Conservation (phyloP, 2,329 filamentous ascomycete genomes). For the Ceratocystis smalleyi region DNA sequence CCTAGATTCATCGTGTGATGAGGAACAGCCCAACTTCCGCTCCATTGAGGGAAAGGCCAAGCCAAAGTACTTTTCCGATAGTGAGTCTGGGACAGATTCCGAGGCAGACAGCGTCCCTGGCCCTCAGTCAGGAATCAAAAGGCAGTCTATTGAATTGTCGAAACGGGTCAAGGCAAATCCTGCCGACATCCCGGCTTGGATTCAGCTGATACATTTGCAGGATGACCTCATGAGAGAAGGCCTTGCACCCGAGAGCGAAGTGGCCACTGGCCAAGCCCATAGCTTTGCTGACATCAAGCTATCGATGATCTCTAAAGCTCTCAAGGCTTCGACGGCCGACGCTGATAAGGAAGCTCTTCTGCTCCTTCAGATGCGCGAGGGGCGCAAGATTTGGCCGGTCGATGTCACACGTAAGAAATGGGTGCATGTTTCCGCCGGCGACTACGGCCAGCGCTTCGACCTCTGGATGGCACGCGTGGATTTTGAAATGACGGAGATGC, state of each 20-base stretch:
- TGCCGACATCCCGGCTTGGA: conserved; percentile 54
- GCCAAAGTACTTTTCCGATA: conserved; percentile 30
- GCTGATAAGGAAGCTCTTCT: conserved; percentile 44
- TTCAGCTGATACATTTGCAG: conserved; percentile 66
- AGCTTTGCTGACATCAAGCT: conserved; percentile 67
- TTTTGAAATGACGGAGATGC: conserved; percentile 53
- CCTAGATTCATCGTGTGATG: conserved; percentile 27
- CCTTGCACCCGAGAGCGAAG: conserved; percentile 29
- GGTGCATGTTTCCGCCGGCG: conserved; percentile 32
- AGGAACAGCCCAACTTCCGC: conserved; percentile 42
- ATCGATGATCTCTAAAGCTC: conserved; percentile 62
- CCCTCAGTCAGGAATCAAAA: conserved; percentile 25
- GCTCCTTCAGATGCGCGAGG: conserved; percentile 57
- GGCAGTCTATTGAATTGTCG: conserved; percentile 45
- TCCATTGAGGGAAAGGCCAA: conserved; percentile 52
- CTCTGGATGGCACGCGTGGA: conserved; percentile 64
- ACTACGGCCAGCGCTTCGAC: conserved; percentile 30
- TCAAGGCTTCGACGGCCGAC: conserved; percentile 37
- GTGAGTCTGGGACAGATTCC: conserved; percentile 24
- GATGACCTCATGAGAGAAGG: conserved; percentile 44
- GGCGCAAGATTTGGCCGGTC: conserved; percentile 55
- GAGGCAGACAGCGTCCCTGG: conserved; percentile 11
- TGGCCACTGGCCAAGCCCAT: conserved; percentile 44
- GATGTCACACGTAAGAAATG: conserved; percentile 48
- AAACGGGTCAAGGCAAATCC: conserved; percentile 50